Base-by-base conservation (phyloP, 2,329 filamentous ascomycete genomes). In the Cercospora sp. region DNA sequence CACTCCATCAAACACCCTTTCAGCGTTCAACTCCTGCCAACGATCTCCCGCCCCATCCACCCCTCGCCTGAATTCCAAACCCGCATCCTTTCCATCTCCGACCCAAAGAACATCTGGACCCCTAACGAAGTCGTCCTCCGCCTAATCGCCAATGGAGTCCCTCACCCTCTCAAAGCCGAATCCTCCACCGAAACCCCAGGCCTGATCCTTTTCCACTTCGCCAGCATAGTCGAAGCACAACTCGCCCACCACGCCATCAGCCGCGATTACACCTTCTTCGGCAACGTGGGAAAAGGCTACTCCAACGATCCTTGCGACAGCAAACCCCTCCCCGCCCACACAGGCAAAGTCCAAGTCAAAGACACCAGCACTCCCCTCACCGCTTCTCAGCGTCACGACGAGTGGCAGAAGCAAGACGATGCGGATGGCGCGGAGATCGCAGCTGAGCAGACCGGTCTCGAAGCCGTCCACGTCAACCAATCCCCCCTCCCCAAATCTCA, bases 71-170 rank as follows among this genome's bases (percentile, higher is more conserved):
- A 5, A n/a, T 7, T 5, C 1, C 2, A 2, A 2, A 61, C 51
- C 28, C 55, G 68, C n/a, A 51, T 69, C 20, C 68, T 69, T 18
- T 69, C 33, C 57, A 63, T 67, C 13, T n/a, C 59, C 23, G 60
- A 62, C 20, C n/a, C 58, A 2, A 31, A 36, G 5, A 23, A 51
- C 6, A 13, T 31, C 18, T 61, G 42, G 31, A 58, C 60, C 3
- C n/a, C 66, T 10, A 26, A 60, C 12, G 30, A 59, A 42, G 61
- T 64, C 33, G 57, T 59, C 28, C n/a, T 48, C n/a, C 31, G 57
- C 13, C 58, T 69, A 9, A 53, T 67, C 31, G 58, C 58, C 9
- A 23, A 42, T 7, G 62, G 51, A n/a, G 64, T 51, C 8, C 53
- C 10, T 7, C 20, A 48, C 23, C 64, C 68, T 0, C 40, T 69